Percentiles rank a stretch among this genome's conserved stretches.
Conservation (phyloP, 805 yeast species). For the Metschnikowia colocasiae region DNA sequence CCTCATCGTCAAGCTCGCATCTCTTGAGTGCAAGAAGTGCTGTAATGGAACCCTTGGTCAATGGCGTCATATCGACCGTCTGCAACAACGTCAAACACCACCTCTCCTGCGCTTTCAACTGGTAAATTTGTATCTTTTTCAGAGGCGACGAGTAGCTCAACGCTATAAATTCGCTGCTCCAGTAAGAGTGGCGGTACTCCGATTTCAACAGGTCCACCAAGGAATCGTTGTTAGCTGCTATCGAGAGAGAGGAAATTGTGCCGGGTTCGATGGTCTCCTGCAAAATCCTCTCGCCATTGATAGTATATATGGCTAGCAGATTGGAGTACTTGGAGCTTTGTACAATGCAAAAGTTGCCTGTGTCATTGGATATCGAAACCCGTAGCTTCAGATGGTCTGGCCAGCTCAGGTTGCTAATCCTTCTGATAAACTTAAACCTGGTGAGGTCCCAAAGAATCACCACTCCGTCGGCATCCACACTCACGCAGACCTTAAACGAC, state of each 20-base stretch:
- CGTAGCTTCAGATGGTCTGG: conserved; percentile 21
- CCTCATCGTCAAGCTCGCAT: conserved; percentile 31
- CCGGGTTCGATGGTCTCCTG: conserved; percentile 19
- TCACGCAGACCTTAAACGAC: conserved; percentile 51
- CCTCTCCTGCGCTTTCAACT: conserved; percentile 14
- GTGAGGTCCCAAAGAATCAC: conserved; percentile 65
- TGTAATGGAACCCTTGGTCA: conserved; percentile 22
- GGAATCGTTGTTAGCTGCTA: conserved; percentile 30
- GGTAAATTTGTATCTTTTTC: conserved; percentile 20
- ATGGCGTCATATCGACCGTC: conserved; percentile 8
- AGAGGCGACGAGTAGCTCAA: conserved; percentile 23
- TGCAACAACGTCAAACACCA: conserved; percentile 5
- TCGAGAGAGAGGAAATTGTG: conserved; percentile 21
- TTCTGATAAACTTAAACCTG: conserved; percentile 47
- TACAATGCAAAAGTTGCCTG: conserved; percentile 50
- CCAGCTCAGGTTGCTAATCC: conserved; percentile 20
- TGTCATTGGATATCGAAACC: conserved; percentile 48
- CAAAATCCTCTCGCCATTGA: conserved; percentile 50
- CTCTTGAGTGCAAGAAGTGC: conserved; percentile 27
- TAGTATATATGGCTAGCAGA: conserved; percentile 39
- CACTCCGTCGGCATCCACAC: conserved; percentile 52
- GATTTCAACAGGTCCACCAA: conserved; percentile 24
- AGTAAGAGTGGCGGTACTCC: conserved; percentile 29
- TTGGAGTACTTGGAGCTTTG: conserved; percentile 19
- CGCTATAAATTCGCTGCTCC: conserved; percentile 36